Evolutionary conservation across 169 alveolate genomes (phyloP).

Genomic region (Perkinsus marinus): DNA sequence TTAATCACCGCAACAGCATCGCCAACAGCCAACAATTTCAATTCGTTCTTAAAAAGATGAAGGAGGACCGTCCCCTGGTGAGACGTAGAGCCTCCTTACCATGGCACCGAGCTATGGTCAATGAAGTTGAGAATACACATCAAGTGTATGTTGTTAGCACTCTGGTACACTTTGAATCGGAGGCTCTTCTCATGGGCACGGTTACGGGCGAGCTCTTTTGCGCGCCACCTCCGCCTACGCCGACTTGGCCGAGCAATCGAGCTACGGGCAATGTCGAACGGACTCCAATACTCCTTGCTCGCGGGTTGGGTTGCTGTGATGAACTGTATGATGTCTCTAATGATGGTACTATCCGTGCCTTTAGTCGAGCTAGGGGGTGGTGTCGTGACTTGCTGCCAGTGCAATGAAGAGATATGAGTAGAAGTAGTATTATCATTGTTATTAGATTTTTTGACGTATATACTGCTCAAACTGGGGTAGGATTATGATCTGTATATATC

Average conservation of each 20-base stretch:
- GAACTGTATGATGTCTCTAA: neutral
- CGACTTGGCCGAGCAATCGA: too few relatives aligned
- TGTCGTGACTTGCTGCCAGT: neutral
- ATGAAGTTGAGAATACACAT: neutral
- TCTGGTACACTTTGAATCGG: neutral
- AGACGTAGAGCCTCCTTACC: neutral
- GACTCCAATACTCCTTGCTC: neutral
- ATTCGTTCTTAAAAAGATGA: neutral
- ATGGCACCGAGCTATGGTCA: neutral
- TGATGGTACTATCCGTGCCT: neutral
- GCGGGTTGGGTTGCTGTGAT: neutral
- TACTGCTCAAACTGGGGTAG: too few relatives aligned
- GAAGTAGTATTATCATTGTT: neutral
- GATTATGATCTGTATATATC: too few relatives aligned
- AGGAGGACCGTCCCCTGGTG: neutral
- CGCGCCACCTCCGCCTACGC: neutral
- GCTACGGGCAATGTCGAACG: too few relatives aligned
- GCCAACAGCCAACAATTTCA: neutral
- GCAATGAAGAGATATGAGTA: neutral
- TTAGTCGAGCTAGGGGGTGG: neutral
- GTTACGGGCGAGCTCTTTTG: neutral
- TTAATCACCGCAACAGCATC: neutral
- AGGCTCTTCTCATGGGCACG: neutral
- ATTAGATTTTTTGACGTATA: too few relatives aligned
- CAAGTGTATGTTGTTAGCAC: neutral